Percentiles rank a stretch among this genome's conserved stretches.
phyloP scores from a whole-genome alignment of 345 rosid genomes.

The Mangifera indica region DNA sequence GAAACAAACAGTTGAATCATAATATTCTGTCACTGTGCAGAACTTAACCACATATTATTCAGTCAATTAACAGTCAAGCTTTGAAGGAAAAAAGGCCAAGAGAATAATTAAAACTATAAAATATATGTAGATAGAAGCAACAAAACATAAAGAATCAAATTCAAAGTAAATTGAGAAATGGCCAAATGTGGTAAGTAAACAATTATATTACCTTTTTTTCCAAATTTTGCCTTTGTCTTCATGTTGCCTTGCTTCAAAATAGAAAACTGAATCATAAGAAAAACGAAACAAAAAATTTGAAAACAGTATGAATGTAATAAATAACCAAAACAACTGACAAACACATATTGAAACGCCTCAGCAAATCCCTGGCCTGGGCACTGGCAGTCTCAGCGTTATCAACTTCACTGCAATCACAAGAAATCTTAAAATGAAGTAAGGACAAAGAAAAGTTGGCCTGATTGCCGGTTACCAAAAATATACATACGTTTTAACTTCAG shows the following conservation, averaged over 20 bases:
- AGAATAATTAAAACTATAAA: neutral
- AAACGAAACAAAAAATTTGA: neutral
- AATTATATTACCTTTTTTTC: constrained; percentile 41
- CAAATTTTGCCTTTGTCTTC: constrained; percentile 43
- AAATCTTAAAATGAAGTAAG: neutral
- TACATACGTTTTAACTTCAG: constrained; percentile 65
- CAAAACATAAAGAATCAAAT: too few species aligned
- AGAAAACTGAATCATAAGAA: constrained; percentile 14
- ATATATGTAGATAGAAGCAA: neutral
- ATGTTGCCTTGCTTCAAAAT: constrained; percentile 38
- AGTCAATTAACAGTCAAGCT: too few species aligned
- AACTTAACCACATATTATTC: neutral
- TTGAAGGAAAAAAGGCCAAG: too few species aligned
- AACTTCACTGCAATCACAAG: constrained; percentile 51
- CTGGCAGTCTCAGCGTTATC: constrained; percentile 41
- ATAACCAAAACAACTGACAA: neutral
- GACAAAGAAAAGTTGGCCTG: neutral
- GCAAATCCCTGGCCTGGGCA: constrained; percentile 62
- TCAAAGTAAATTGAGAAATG: too few species aligned
- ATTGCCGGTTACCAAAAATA: constrained; percentile 5
- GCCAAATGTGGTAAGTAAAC: neutral
- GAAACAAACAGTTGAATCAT: neutral
- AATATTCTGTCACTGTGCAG: neutral
- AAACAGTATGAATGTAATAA: neutral
- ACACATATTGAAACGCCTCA: constrained; percentile 44